These are phyloP conservation scores for Trametes pubescens DNA, from an alignment of 1,284 basidiomycete species.

Conservation along the genomic window DNA sequence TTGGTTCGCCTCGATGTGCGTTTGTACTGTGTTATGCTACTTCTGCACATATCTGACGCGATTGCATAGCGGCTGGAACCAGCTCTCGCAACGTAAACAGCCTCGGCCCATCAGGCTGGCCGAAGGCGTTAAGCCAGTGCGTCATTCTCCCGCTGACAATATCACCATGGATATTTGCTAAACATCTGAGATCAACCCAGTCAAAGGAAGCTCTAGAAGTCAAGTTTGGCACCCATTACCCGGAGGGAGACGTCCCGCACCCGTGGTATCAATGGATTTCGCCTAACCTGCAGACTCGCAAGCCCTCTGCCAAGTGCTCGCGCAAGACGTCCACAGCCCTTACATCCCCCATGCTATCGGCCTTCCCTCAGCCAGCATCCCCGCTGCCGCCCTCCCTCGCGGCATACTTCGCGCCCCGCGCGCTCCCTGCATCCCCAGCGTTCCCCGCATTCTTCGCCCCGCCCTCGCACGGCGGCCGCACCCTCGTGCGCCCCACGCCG, in stretches of 20 bases:
- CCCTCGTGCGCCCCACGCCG: neutral
- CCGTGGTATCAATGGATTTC: conserved; percentile 27
- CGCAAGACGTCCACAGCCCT: conserved; percentile 13
- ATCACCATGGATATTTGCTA: neutral
- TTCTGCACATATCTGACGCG: neutral
- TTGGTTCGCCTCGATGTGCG: conserved; percentile 35
- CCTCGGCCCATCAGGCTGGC: conserved; percentile 6
- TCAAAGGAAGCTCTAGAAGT: conserved; percentile 9
- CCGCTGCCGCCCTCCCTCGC: conserved; percentile 18
- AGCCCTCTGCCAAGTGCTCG: neutral
- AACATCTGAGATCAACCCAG: neutral
- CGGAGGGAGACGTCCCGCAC: conserved; percentile 18
- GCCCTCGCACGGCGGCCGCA: conserved; percentile 2
- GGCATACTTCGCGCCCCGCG: conserved; percentile 21
- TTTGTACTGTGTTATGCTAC: neutral
- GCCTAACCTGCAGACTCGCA: conserved; percentile 13
- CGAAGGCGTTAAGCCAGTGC: conserved; percentile 15
- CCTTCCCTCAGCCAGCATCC: neutral
- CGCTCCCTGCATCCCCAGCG: conserved; percentile 1
- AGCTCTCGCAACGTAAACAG: conserved; percentile 16
- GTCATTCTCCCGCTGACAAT: neutral
- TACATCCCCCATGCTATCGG: conserved; percentile 3
- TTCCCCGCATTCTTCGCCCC: conserved; percentile 16
- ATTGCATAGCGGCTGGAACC: conserved; percentile 17
- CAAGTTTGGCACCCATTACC: conserved; percentile 20